Evolutionary conservation across 345 rosid species (phyloP), one percentile per base, ranked within the genome.

Genomic region (Salix arbutifolia): DNA sequence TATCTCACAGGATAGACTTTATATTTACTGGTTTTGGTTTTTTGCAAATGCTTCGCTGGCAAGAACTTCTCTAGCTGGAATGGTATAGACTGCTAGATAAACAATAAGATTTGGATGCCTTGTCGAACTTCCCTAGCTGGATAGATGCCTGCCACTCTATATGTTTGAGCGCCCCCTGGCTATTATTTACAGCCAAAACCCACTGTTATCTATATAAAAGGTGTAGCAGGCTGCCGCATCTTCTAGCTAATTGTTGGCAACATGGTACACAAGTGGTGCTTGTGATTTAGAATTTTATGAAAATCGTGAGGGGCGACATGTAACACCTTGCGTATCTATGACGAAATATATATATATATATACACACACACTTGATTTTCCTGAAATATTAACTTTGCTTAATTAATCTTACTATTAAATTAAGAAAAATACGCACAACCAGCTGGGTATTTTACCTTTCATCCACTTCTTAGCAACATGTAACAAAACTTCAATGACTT

Each of bases 91-190:
- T 18, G 44, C 26, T 8, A 21, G 33, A 66, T 30, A 26, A 61
- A 31, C 25, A 37, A 16, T 25, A 53, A 38, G 19, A 61, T 61
- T 23, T 69, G 61, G 83, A 75, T 78, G 80, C 80, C 82, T 76
- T 84, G 82, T 13, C 50, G 50, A 48, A 50, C 64, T 65, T 68
- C 70, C 65, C 50, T 69, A 26, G 52, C 60, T 76, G 70, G 40
- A 76, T 74, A 71, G 77, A 79, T 79, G 73, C 81, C 73, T 69
- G 53, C 77, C 87, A 78, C 83, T 67, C 56, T 61, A 35, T 62
- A 56, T 42, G 71, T 10, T 23, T 58, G 37, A 35, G 11, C 6
- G 8, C 26, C 76, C 77, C 35, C 75, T 23, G 77, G 46, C 72
- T 25, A 48, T n/a, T 79, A 61, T 79, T 76, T 79, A 65, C 81